These are phyloP conservation scores for Yamadazyma oceani DNA, from an alignment of 1,139 yeast genomes.

Conservation along the genomic window DNA sequence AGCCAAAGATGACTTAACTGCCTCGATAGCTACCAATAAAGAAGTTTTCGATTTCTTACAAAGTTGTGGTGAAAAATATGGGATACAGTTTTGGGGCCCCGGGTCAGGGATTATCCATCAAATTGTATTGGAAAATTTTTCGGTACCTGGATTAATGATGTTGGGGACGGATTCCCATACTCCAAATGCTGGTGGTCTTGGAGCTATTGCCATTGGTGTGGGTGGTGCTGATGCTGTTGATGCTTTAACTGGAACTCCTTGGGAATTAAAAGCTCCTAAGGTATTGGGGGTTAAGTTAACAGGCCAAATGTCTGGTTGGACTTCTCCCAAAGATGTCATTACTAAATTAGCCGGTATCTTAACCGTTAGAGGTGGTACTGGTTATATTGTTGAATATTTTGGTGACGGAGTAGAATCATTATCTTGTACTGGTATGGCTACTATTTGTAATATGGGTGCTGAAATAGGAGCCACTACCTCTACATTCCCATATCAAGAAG, in stretches of 20 bases:
- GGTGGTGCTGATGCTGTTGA: slow-evolving; percentile 99
- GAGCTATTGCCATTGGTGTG: slow-evolving; percentile 96
- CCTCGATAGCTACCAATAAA: slow-evolving; percentile 78
- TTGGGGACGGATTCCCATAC: slow-evolving; percentile 97
- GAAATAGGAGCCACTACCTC: slow-evolving; percentile 99
- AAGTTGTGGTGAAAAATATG: slow-evolving; percentile 88
- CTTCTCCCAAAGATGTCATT: slow-evolving; percentile 95
- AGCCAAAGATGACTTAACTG: slow-evolving; percentile 71
- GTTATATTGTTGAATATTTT: slow-evolving; percentile 89
- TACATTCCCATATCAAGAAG: slow-evolving; percentile 90
- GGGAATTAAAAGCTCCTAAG: slow-evolving; percentile 98
- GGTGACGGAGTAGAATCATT: slow-evolving; percentile 88
- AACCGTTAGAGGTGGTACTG: slow-evolving; percentile 98
- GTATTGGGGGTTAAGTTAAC: slow-evolving; percentile 88
- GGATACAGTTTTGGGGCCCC: slow-evolving; percentile 98
- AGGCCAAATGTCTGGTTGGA: slow-evolving; percentile 86
- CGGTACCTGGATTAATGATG: slow-evolving; percentile 95
- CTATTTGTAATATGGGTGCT: slow-evolving; percentile 99
- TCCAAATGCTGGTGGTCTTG: slow-evolving; percentile 97
- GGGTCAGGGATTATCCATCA: slow-evolving; percentile 99
- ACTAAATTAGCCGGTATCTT: slow-evolving; percentile 84
- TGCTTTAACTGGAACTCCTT: slow-evolving; percentile 94
- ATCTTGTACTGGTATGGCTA: slow-evolving; percentile 98
- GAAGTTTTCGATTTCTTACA: slow-evolving; percentile 93
- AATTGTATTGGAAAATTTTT: slow-evolving; percentile 91